Base-by-base conservation (phyloP, 2,329 filamentous ascomycete genomes). In the Talaromyces sp. region DNA sequence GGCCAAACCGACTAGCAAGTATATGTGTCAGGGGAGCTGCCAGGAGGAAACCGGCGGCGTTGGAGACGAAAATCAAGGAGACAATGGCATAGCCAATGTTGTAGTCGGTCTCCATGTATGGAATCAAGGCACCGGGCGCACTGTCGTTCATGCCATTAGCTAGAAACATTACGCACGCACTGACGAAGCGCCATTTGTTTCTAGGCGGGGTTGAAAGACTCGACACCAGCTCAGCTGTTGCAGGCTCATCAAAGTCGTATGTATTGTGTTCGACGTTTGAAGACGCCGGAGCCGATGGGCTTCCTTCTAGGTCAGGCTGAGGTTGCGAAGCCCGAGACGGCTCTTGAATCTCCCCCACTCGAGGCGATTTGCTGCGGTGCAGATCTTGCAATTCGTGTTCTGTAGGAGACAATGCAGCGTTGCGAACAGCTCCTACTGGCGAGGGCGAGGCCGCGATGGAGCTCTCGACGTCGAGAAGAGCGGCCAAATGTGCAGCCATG, bases 1-100 rank as follows among this genome's bases (percentile, higher is more conserved):
- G 83, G 8, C 91, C 90, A 2, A 92, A 74, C 21, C 82, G 82
- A 6, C 77, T 75, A 58, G 87, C 81, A 4, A 92, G 77, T 1
- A 77, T 73, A 67, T 92, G 87, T n/a, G 88, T 82, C 63, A 88
- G 80, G 41, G 87, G 83, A 1, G 90, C 90, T 1, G 89, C 88
- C 13, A 82, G 73, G 68, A 96, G 86, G 76, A 91, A 96, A 17
- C 91, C 91, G 4, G 88, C 65, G 0, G 91, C 90, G 66, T 90
- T 90, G 51, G 87, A 84, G 31, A 95, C 83, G 77, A 95, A 96
- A 68, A 96, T 90, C 41, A 93, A 78, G 1, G 91, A 93, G 2
- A 95, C 89, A 9, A 91, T 75, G 2, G 86, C 88, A 71, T 95
- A 93, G 49, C 87, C 88, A 59, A 95, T 90, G 61, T 81, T 66